Evolutionary conservation across 352 stramenopile genomes (phyloP).

Genomic region (Phytophthora pisi): DNA sequence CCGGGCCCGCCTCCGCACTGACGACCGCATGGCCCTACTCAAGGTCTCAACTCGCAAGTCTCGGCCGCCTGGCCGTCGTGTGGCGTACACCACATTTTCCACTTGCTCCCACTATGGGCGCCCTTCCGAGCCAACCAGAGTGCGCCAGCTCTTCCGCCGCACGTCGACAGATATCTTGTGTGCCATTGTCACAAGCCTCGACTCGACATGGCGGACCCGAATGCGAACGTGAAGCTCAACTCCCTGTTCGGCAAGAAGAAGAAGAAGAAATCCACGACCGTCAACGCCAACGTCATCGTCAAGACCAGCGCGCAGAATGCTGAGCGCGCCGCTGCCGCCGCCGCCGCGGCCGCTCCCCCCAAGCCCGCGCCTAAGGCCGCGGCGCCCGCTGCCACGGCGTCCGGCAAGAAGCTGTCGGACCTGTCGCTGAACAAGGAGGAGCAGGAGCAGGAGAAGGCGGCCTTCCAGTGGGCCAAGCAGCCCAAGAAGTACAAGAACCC

Average conservation of each 20-base stretch:
- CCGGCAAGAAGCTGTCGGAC: slow-evolving; percentile 67
- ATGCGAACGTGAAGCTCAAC: slow-evolving; percentile 67
- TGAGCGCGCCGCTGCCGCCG: slow-evolving; percentile 32
- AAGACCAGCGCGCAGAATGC: slow-evolving; percentile 58
- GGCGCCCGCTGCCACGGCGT: slow-evolving; percentile 18
- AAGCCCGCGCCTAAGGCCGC: slow-evolving; percentile 21
- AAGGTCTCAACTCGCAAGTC: not conserved
- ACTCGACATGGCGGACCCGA: slow-evolving; percentile 46
- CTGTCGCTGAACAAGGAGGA: slow-evolving; percentile 64
- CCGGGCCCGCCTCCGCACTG: too few species aligned
- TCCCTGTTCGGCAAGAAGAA: slow-evolving; percentile 89
- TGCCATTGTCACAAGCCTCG: not conserved
- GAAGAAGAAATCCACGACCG: slow-evolving; percentile 77
- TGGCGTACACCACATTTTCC: not conserved
- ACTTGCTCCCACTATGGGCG: not conserved
- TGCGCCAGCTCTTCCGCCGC: not conserved
- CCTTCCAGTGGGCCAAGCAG: slow-evolving; percentile 86
- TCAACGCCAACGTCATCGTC: slow-evolving; percentile 82
- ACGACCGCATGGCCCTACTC: not conserved
- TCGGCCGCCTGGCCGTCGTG: not conserved
- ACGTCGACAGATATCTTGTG: slow-evolving; percentile 19
- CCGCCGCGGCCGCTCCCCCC: slow-evolving; percentile 26
- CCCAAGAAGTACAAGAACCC: slow-evolving; percentile 86
- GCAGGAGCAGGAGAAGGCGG: slow-evolving; percentile 43
- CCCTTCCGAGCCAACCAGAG: slow-evolving; percentile 14